Evolutionary conservation across 371 early-diverging fungal species (phyloP).

Genomic region (Mucor velutinosus): DNA sequence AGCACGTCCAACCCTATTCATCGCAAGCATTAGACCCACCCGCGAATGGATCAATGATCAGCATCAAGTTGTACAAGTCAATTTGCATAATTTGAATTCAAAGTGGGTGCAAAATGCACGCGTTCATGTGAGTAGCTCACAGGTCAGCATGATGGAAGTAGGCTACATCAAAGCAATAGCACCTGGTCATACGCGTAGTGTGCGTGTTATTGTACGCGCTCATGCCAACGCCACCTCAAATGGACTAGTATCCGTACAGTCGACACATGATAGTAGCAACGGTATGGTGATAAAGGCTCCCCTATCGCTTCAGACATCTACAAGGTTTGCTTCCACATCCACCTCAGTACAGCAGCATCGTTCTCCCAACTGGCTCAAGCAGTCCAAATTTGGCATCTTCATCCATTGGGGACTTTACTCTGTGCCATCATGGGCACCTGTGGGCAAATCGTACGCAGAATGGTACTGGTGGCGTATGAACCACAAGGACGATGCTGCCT

Average conservation of each 20-base stretch:
- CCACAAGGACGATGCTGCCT: conserved; percentile 21
- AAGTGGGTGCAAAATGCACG: conserved; percentile 4
- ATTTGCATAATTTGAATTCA: conserved; percentile 20
- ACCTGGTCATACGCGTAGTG: conserved; percentile 13
- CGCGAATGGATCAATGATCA: conserved; percentile 6
- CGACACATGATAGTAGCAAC: too few species aligned
- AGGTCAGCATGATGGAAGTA: background rate
- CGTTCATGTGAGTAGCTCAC: background rate
- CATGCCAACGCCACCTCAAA: background rate
- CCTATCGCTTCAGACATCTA: background rate
- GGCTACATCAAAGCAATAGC: conserved; percentile 10
- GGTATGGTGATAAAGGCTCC: background rate
- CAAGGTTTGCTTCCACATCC: background rate
- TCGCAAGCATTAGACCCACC: background rate
- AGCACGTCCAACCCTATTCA: background rate
- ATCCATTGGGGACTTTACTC: conserved; percentile 43
- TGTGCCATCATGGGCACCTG: conserved; percentile 42
- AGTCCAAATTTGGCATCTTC: conserved; percentile 44
- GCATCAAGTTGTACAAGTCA: conserved; percentile 16
- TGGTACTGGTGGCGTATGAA: conserved; percentile 45
- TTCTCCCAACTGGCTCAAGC: conserved; percentile 33
- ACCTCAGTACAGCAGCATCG: conserved; percentile 26
- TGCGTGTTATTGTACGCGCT: conserved; percentile 2
- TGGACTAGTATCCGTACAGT: background rate
- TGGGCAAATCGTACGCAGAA: conserved; percentile 32